Conservation (phyloP, 73 alveolate species). For the Tetrahymena elliotti region DNA sequence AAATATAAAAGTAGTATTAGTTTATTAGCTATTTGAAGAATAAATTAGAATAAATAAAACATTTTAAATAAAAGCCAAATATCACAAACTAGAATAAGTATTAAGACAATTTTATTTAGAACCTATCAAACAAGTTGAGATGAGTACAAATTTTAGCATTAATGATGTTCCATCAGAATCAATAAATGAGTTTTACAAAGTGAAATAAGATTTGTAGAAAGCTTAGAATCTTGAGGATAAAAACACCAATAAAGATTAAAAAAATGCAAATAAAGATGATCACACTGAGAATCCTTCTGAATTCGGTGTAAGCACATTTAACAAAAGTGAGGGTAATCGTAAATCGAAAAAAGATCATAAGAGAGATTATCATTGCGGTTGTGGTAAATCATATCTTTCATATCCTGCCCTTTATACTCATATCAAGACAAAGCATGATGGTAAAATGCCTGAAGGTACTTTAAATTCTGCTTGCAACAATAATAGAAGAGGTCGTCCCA, state of each 20-base stretch:
- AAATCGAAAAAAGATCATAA: background rate
- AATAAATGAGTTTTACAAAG: background rate
- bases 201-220: background rate
- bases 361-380: slow-evolving; percentile 84
- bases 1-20: background rate
- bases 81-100: background rate
- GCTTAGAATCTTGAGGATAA: background rate
- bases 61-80: background rate
- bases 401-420: slow-evolving; percentile 99
- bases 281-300: background rate
- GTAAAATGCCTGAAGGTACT: slow-evolving; percentile 21
- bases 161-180: background rate
- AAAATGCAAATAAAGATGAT: background rate
- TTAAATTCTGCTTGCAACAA: background rate
- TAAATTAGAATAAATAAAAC: background rate
- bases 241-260: background rate
- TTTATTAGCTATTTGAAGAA: background rate
- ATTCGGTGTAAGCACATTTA: background rate
- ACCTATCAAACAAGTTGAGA: background rate
- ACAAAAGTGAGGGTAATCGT: background rate
- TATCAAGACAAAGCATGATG: slow-evolving; percentile 67
- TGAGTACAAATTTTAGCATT: background rate
- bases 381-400: slow-evolving; percentile 92
- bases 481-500: background rate
- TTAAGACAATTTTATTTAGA: too few species aligned